A percentile compares a stretch with the other conserved stretches of the same genome.
These are phyloP conservation scores for Neophaeococcomyces mojaviensis DNA, from an alignment of 2,329 filamentous ascomycete genomes.

Conservation along the genomic window DNA sequence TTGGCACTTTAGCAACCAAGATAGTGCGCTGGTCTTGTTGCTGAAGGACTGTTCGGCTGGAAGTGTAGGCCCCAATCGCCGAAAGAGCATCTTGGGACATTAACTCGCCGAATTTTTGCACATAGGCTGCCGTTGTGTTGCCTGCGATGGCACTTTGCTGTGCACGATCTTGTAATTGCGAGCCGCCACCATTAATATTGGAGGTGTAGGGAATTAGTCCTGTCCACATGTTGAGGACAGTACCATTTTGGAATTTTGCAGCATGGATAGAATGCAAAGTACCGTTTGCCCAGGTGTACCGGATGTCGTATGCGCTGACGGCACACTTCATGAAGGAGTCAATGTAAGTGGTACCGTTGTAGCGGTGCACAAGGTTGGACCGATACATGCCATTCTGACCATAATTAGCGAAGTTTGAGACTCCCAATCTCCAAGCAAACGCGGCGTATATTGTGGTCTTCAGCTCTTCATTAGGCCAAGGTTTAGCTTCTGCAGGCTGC, in stretches of 20 bases:
- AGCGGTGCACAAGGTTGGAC: conserved; percentile 10
- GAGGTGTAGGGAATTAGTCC: conserved; percentile 13
- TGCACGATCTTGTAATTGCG: conserved; percentile 16
- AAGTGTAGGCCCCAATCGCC: conserved; percentile 19
- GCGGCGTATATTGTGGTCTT: conserved; percentile 19
- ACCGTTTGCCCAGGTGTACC: conserved; percentile 20
- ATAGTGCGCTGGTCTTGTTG: conserved; percentile 16
- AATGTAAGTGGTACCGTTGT: conserved; percentile 11
- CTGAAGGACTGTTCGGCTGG: conserved; percentile 11
- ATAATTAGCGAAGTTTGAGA: conserved; percentile 10
- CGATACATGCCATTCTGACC: conserved; percentile 12
- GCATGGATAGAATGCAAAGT: conserved; percentile 11
- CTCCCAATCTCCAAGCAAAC: conserved; percentile 14
- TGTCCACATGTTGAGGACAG: conserved; percentile 20
- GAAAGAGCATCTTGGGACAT: conserved; percentile 16
- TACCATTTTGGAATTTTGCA: conserved; percentile 16
- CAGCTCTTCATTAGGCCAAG: conserved; percentile 15
- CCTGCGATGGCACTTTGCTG: conserved; percentile 13
- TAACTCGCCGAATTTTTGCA: conserved; percentile 3
- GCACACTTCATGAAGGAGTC: conserved; percentile 17
- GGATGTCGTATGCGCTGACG: conserved; percentile 17
- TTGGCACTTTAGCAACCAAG: conserved; percentile 21
- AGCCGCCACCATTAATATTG: conserved; percentile 13
- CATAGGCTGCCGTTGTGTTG: conserved; percentile 1
- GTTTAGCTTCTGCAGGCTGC: conserved; percentile 7